Evolutionary conservation across 257 asterid species (phyloP).

Genomic region (Nicotiana noctiflora): DNA sequence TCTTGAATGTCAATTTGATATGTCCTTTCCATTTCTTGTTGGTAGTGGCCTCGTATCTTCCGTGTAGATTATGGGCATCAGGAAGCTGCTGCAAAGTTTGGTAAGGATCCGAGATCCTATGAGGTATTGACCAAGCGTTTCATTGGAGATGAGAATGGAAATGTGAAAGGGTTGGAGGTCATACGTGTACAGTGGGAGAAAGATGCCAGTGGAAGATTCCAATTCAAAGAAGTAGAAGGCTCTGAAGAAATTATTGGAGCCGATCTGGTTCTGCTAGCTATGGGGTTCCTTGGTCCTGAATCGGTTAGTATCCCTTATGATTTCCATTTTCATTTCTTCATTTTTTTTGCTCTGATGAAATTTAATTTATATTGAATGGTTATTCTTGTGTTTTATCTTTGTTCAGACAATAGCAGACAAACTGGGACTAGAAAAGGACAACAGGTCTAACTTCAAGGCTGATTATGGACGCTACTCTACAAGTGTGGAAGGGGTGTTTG

Average conservation of each 20-base stretch:
- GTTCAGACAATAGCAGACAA: conserved; percentile 68
- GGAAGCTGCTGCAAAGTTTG: conserved; percentile 87
- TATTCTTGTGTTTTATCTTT: neutral
- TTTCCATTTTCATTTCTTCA: neutral
- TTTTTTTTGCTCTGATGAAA: neutral
- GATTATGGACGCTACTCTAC: conserved; percentile 87
- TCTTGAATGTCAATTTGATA: neutral
- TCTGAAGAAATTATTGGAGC: conserved; percentile 86
- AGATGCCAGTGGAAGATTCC: conserved; percentile 77
- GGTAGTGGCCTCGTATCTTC: conserved; percentile 93
- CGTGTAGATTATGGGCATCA: conserved; percentile 97
- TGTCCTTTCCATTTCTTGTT: neutral
- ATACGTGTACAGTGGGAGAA: conserved; percentile 87
- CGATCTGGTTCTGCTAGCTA: conserved; percentile 82
- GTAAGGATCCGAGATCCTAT: conserved; percentile 92
- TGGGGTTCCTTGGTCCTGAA: conserved; percentile 99
- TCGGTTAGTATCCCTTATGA: conserved; percentile 48
- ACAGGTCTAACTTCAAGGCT: conserved; percentile 83
- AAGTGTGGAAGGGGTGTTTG: conserved; percentile 77
- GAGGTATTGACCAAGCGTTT: conserved; percentile 89
- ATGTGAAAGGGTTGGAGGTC: conserved; percentile 70
- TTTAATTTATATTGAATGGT: neutral
- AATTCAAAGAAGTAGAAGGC: conserved; percentile 91
- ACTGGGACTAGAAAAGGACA: conserved; percentile 76
- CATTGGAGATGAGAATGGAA: conserved; percentile 78